Evolutionary conservation across 768 basidiomycete genomes (phyloP).

Genomic region (Suillus luteus): DNA sequence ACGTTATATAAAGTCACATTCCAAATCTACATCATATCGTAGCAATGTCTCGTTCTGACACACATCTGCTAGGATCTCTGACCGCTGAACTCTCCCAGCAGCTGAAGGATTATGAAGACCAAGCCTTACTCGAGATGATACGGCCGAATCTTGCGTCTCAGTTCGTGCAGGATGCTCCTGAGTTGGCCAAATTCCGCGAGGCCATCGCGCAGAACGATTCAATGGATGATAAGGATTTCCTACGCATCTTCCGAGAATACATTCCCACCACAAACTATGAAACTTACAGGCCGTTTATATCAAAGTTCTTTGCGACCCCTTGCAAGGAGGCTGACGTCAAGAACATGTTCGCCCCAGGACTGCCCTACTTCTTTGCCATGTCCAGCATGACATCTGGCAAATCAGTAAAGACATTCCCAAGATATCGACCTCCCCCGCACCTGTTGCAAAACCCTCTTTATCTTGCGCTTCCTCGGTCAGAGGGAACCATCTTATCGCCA

Average conservation of each 20-base stretch:
- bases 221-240: constrained; percentile 12
- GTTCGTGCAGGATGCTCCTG: constrained; percentile 2
- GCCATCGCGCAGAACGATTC: neutral
- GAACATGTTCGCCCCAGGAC: constrained; percentile 28
- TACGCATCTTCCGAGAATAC: constrained; percentile 19
- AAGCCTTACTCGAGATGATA: constrained; percentile 4
- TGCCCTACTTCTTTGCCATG: constrained; percentile 24
- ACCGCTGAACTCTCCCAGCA: constrained; percentile 3
- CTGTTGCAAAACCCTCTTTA: neutral
- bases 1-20: neutral
- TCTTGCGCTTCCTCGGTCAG: neutral
- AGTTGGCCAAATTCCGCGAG: constrained; percentile 5
- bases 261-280: constrained; percentile 27
- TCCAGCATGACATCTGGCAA: constrained; percentile 26
- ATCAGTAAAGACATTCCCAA: constrained; percentile 25
- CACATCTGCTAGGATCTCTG: neutral
- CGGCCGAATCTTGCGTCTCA: constrained; percentile 2
- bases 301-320: constrained; percentile 13
- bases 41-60: neutral
- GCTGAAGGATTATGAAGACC: constrained; percentile 4
- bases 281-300: constrained; percentile 24
- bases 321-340: constrained; percentile 18
- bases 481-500: neutral
- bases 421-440: constrained; percentile 16
- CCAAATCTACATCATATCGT: neutral